Evolutionary conservation across 495 filamentous ascomycete species (phyloP), one percentile per base, ranked within the genome.

Genomic region (Copromyces sp.): DNA sequence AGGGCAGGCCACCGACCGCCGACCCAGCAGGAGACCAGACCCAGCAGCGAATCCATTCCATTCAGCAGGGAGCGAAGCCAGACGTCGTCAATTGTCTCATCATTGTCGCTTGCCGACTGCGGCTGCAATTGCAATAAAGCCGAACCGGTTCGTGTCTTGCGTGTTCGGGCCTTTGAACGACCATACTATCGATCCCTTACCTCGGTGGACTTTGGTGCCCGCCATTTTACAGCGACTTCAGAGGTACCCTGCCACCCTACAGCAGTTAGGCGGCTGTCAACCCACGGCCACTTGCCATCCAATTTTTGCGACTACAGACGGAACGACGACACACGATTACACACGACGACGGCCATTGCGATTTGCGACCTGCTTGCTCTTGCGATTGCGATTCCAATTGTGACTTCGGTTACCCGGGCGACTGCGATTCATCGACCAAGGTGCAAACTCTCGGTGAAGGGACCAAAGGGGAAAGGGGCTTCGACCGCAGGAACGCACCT

Each of bases 401-500:
- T 65, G 53, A 65, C 29, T 65, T 6, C 53, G 53, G 53, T 65
- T 65, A 29, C 53, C 53, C 53, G 6, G 68, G 40, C 29, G 40
- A 39, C 69, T 35, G 69, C 69, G 8, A 47, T 59, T 24, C 20
- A 32, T 70, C 39, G 69, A 59, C 69, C 40, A 32, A 39, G 39
- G 42, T 70, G 39, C 39, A 24, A 70, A 70, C 69, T 44, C 69
- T 44, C 39, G 69, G 42, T 39, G 68, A 45, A 32, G 37, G 29
- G 69, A 39, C 42, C 69, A 29, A 45, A 44, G 39, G 29, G 20
- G 38, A 47, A 47, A 70, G 69, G 42, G 69, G 65, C 71, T 44
- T 70, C 74, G 38, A 72, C 71, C 47, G 47, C 72, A 76, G 71
- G 69, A 73, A 72, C 77, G 75, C 73, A 75, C 75, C 72, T 77